A percentile compares a stretch with the other conserved stretches of the same genome.
Conservation (phyloP, 345 rosid species). For the Cardamine resedifolia region DNA sequence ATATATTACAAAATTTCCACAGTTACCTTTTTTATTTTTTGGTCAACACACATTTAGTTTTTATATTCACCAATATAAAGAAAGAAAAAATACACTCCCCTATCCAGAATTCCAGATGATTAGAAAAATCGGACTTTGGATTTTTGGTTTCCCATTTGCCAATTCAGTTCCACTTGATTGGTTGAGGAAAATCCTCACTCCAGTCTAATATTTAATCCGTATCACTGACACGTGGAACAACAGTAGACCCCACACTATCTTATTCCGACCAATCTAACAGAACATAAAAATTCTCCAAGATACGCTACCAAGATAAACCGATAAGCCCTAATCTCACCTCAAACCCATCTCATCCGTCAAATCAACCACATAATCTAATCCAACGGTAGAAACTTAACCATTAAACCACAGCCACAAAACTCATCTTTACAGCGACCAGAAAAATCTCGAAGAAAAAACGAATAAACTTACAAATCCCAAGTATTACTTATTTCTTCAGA, state of each 20-base stretch:
- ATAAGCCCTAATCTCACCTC: slow-evolving; percentile 44
- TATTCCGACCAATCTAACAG: slow-evolving; percentile 47
- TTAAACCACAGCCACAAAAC: slow-evolving; percentile 61
- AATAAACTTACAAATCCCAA: slow-evolving; percentile 28
- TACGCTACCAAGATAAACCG: slow-evolving; percentile 49
- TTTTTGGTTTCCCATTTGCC: background rate
- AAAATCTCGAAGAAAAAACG: slow-evolving; percentile 15
- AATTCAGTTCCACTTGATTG: slow-evolving; percentile 1
- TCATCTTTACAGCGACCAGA: background rate
- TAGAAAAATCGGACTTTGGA: slow-evolving; percentile 1
- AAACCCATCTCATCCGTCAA: slow-evolving; percentile 13
- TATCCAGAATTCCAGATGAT: background rate
- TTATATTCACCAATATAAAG: background rate
- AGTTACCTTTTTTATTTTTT: no score
- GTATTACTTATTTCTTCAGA: slow-evolving; percentile 24
- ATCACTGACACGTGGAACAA: slow-evolving; percentile 30
- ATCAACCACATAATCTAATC: slow-evolving; percentile 23
- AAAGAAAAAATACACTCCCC: background rate
- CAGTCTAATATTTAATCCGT: background rate
- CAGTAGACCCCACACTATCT: slow-evolving; percentile 50
- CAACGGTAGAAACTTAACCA: slow-evolving; percentile 17
- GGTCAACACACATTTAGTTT: background rate
- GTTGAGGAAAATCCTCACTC: slow-evolving; percentile 19
- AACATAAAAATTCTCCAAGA: slow-evolving; percentile 52
- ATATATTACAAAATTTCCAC: background rate